Evolutionary conservation across 2,329 filamentous ascomycete genomes (phyloP), one percentile per base, ranked within the genome.

Genomic region (Orbilia oligospora): DNA sequence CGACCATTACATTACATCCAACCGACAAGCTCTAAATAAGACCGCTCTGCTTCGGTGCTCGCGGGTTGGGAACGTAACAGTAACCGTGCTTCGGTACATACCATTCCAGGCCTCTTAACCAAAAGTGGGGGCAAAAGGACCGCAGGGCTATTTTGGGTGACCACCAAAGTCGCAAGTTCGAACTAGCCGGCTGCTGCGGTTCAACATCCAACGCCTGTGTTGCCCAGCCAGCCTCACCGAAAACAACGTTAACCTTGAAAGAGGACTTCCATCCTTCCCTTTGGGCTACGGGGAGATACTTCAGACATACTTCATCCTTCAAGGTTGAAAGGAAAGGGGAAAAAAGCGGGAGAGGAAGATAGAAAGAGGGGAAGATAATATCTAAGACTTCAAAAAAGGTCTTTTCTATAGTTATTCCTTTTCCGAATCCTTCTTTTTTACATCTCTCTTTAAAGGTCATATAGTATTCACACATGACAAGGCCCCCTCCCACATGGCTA

Each of bases 401-500:
- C 22, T 30, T 68, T 56, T 44, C 36, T n/a, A 41, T 24, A 18
- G 16, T 53, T 67, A 67, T 6, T 68, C 14, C 12, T 24, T 20
- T 12, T 46, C 53, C 24, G 30, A 8, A 44, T 69, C 53, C 41
- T 58, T 18, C 30, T 56, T 10, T n/a, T 20, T 0, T n/a, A n/a
- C 30, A 5, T 55, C 38, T 18, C 14, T 14, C 30, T 36, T 36
- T 44, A 24, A 48, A 38, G 55, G 55, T 73, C 46, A 16, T 64
- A 41, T 63, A 55, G 65, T 22, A 18, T 44, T 20, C 46, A 75
- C 71, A 76, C 66, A 77, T 71, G 67, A 71, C 64, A 67, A 33
- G 46, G 20, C 36, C 53, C 66, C 66, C 56, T 63, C 44, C 38
- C 73, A 63, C 75, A 78, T 78, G 75, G 75, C 75, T 72, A 78